A percentile compares a stretch with the other conserved stretches of the same genome.
Evolutionary conservation across 1,284 basidiomycete species (phyloP).

Genomic region (Ceratobasidium sp.): DNA sequence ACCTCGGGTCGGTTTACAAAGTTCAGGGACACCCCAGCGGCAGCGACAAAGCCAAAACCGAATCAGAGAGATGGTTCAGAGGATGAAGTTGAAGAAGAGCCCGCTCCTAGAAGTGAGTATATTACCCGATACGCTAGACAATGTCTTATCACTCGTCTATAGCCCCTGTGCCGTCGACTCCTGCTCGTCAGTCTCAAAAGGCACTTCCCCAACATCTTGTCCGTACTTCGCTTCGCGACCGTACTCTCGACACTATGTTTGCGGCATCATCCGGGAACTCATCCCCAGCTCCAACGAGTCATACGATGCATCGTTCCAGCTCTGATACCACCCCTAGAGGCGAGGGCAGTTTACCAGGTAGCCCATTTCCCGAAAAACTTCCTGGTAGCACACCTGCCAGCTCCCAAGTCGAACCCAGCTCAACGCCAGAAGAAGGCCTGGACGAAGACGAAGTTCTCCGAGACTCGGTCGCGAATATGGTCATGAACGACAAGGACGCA

Average conservation of each 20-base stretch:
- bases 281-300: constrained; percentile 11
- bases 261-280: constrained; percentile 25
- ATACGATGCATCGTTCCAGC: constrained; percentile 60
- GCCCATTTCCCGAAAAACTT: constrained; percentile 49
- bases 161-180: constrained; percentile 56
- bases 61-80: not conserved
- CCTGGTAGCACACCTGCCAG: constrained; percentile 2
- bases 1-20: not conserved
- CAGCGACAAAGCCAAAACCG: constrained; percentile 56
- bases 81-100: constrained; percentile 27
- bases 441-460: constrained; percentile 42
- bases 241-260: constrained; percentile 96
- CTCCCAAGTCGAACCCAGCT: not conserved
- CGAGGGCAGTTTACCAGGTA: constrained; percentile 48
- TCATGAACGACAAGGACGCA: constrained; percentile 35
- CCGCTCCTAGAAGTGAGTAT: constrained; percentile 15
- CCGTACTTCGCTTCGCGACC: constrained; percentile 86
- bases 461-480: constrained; percentile 42
- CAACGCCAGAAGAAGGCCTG: constrained; percentile 24
- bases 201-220: constrained; percentile 89
- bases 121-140: not conserved
- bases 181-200: constrained; percentile 62
- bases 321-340: not conserved
- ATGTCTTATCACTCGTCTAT: not conserved
- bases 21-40: constrained; percentile 46